Evolutionary conservation across 2,329 filamentous ascomycete genomes (phyloP), one percentile per base, ranked within the genome.

Genomic region (Epichloe bromicola): DNA sequence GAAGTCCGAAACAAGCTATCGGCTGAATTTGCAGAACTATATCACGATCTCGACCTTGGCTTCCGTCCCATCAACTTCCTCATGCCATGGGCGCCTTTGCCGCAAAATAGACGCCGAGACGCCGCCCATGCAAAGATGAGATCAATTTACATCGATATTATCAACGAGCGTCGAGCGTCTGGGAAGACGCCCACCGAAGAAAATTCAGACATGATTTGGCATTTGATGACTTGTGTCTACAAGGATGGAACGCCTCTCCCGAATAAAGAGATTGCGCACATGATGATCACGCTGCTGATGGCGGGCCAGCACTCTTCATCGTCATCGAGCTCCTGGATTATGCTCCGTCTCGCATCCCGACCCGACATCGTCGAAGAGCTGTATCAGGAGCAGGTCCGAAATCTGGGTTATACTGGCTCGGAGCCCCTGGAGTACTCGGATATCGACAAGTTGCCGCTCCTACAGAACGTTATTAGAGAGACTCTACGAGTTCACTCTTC

Each of bases 251-350:
- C 73, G 38, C 74, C 74, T 5, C 75, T 94, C n/a, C 85, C 88
- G 14, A 88, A 95, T 63, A 76, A 85, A 60, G 88, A 95, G 67
- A 79, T 94, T 53, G 88, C 88, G 20, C 85, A 93, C 70, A 91
- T 95, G 79, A 91, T 95, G 86, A 95, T 95, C 67, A 88, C 88
- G 5, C 77, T 95, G 19, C 80, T 95, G 55, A 94, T 95, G 88
- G 88, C 87, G 53, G 88, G 88, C 52, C 88, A 95, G 65, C 88
- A 95, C 72, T 91, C 86, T 2, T 91, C 87, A 2, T 88, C 88
- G 3, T 88, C 87, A 19, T 90, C 86, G 38, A 83, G 81, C 60
- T 80, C 87, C 39, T 95, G 88, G 87, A 89, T 94, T 61, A 76
- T 93, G 65, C 76, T 94, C 40, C 85, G 83, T 57, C 79, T 95